A percentile compares a stretch with the other conserved stretches of the same genome.
Conservation (phyloP, 305 asterid species). For the Fraxinus sp. region DNA sequence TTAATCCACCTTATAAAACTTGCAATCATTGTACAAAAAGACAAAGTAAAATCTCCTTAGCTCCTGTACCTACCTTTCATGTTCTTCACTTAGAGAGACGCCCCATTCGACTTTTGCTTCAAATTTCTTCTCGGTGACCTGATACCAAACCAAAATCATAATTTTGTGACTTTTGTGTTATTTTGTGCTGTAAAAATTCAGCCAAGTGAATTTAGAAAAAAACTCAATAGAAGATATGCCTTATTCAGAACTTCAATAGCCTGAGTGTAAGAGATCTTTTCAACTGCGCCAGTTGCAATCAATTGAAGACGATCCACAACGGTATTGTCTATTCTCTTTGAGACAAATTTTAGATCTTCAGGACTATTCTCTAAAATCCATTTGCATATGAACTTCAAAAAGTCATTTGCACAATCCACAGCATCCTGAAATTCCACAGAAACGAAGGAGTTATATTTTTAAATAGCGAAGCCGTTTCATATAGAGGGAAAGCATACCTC, state of each 20-base stretch:
- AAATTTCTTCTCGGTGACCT: conserved; percentile 48
- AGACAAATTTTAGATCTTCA: conserved; percentile 62
- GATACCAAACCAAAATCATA: conserved; percentile 25
- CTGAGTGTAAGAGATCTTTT: conserved; percentile 66
- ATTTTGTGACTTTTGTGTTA: background rate
- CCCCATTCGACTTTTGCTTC: conserved; percentile 65
- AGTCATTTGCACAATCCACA: conserved; percentile 72
- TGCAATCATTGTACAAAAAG: background rate
- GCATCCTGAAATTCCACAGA: conserved; percentile 54
- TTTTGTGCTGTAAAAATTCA: background rate
- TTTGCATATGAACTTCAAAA: conserved; percentile 67
- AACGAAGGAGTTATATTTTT: background rate
- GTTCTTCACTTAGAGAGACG: conserved; percentile 67
- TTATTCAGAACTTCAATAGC: conserved; percentile 63
- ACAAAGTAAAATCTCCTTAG: too few relatives aligned
- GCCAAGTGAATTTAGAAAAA: background rate
- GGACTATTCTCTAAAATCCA: conserved; percentile 50
- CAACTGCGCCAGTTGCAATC: conserved; percentile 36
- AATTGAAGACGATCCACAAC: conserved; percentile 53
- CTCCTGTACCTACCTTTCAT: conserved; percentile 52
- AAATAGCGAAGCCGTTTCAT: background rate
- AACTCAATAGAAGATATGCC: conserved; percentile 30
- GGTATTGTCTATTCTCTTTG: conserved; percentile 62
- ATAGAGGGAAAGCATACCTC: conserved; percentile 41
- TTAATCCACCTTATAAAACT: background rate